Base-by-base conservation (phyloP, 2,329 filamentous ascomycete species). In the Bipolaris sorokiniana region DNA sequence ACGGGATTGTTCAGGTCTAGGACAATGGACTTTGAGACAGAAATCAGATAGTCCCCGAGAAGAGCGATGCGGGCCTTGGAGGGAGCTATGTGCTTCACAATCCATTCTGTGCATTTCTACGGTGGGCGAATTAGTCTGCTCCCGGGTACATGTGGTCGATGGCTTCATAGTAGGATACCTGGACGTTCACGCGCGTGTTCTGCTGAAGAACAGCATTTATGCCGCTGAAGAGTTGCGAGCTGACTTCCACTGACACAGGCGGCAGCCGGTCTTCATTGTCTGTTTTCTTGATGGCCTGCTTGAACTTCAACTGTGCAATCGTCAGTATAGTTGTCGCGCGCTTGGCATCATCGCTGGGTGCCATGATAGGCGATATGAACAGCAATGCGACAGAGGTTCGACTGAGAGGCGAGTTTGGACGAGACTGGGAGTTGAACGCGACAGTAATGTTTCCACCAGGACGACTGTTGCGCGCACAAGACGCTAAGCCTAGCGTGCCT, bases 31-130 rank as follows among this genome's bases (percentile, higher is more conserved):
- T 83, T 85, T 63, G 89, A 84, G 57, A 94, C 79, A 46, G 88
- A 86, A 59, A 84, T 83, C 61, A 96, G 79, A 77, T 91, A 96
- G 77, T 91, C 93, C 66, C 86, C 90, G 64, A 96, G 79, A 40
- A 88, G 85, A 56, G 81, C 79, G 63, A 86, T 83, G 67, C 92
- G 88, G 65, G 83, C 80, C 54, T 84, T 76, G 58, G 91, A 95
- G 56, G 84, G 83, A 67, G 86, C 82, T 72, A 94, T 81, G 79
- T 92, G 86, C 68, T 84, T 83, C 72, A 92, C 78, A 70, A 94
- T 88, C 91, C 91, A 96, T 78, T 85, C 83, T 84, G 93, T 96
- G 84, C 90, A 93, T 82, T 86, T 90, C 92, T 96, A 73, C 36
- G 41, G 56, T 56, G 38, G 50, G 68, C 48, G 61, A 48, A 75